Percentiles rank a stretch among this genome's conserved stretches.
Conservation (phyloP, 495 filamentous ascomycete species). For the Hypoxylon fuscum region DNA sequence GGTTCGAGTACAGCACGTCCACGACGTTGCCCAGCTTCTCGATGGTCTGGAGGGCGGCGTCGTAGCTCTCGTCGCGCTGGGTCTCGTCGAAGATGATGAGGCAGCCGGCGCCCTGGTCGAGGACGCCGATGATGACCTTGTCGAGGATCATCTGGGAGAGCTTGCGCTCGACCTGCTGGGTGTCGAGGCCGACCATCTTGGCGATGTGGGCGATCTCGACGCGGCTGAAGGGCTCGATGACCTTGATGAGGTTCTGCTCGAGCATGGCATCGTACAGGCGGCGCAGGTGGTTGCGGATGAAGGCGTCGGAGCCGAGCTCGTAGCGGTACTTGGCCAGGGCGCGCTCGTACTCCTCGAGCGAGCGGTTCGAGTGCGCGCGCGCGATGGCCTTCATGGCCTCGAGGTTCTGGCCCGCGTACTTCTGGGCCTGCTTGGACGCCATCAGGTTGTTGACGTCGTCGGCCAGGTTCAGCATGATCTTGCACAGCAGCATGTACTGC, state of each 20-base stretch:
- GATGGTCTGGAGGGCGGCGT: slow-evolving; percentile 92
- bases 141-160: slow-evolving; percentile 99
- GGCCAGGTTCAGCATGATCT: slow-evolving; percentile 97
- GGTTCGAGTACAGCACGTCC: slow-evolving; percentile 96
- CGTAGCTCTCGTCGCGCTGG: slow-evolving; percentile 90
- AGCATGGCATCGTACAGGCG: slow-evolving; percentile 97
- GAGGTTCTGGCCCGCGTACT: slow-evolving; percentile 91
- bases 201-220: slow-evolving; percentile 97
- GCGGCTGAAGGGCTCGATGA: slow-evolving; percentile 96
- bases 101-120: slow-evolving; percentile 97
- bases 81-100: slow-evolving; percentile 97
- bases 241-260: slow-evolving; percentile 98
- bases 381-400: slow-evolving; percentile 99
- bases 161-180: slow-evolving; percentile 96
- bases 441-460: slow-evolving; percentile 95
- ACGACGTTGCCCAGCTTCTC: slow-evolving; percentile 98
- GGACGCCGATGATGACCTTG: slow-evolving; percentile 95
- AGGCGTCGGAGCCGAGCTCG: slow-evolving; percentile 90
- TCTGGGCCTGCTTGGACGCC: slow-evolving; percentile 92
- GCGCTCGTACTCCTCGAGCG: slow-evolving; percentile 94
- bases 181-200: slow-evolving; percentile 95
- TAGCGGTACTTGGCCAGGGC: slow-evolving; percentile 87
- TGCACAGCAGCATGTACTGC: slow-evolving; percentile 99
- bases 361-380: slow-evolving; percentile 91
- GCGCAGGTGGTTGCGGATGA: slow-evolving; percentile 94